These are phyloP conservation scores for Mucor circinelloides DNA, from an alignment of 371 early-diverging fungal species.

Conservation along the genomic window DNA sequence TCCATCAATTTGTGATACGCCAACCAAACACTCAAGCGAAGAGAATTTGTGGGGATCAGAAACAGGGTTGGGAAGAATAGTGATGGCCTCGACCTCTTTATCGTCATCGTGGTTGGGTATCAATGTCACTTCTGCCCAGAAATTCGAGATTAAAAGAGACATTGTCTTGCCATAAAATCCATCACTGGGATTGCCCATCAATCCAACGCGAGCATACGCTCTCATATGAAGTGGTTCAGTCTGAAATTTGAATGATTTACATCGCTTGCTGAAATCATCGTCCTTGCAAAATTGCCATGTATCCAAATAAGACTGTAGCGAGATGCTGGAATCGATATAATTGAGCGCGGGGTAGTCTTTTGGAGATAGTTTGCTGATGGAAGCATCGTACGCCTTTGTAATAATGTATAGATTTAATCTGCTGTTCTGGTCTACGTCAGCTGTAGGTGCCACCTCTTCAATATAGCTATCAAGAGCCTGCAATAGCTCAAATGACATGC, in stretches of 20 bases:
- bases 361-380: background rate
- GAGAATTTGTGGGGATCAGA: slow-evolving; percentile 52
- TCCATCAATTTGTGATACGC: slow-evolving; percentile 53
- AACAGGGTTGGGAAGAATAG: slow-evolving; percentile 46
- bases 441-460: background rate
- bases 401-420: background rate
- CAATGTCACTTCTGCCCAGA: slow-evolving; percentile 63
- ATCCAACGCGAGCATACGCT: slow-evolving; percentile 67
- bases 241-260: slow-evolving; percentile 4
- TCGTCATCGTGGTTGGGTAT: slow-evolving; percentile 44
- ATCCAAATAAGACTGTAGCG: slow-evolving; percentile 7
- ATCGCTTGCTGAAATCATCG: background rate
- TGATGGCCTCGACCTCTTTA: slow-evolving; percentile 30
- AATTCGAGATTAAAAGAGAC: slow-evolving; percentile 66
- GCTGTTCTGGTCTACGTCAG: background rate
- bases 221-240: slow-evolving; percentile 35
- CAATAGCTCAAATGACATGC: slow-evolving; percentile 11
- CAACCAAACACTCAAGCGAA: slow-evolving; percentile 37
- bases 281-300: slow-evolving; percentile 21
- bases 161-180: slow-evolving; percentile 73
- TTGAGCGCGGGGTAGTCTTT: background rate
- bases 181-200: slow-evolving; percentile 77
- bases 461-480: slow-evolving; percentile 10
- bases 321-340: slow-evolving; percentile 7
- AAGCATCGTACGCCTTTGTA: background rate